Evolutionary conservation across 169 alveolate genomes (phyloP).

Genomic region (Plasmodium gonderi): DNA sequence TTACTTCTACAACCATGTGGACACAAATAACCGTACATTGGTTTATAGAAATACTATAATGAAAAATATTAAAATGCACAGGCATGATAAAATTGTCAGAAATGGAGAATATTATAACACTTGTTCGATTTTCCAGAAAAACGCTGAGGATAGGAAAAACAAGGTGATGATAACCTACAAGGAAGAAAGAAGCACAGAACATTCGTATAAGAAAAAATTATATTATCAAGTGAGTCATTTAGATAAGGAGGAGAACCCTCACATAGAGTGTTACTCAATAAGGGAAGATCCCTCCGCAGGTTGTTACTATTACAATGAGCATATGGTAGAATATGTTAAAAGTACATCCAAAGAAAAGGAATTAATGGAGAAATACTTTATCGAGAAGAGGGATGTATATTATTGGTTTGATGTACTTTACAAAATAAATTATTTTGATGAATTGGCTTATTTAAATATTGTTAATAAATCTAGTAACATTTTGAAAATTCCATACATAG

Average conservation of each 20-base stretch:
- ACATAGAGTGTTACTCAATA: background rate
- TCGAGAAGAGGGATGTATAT: constrained; percentile 5
- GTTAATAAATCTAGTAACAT: constrained; percentile 24
- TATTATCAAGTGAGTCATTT: too few relatives aligned
- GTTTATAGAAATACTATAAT: background rate
- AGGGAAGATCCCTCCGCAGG: background rate
- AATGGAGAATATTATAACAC: too few relatives aligned
- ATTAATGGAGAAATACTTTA: constrained; percentile 8
- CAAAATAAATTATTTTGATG: constrained; percentile 1
- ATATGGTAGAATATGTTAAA: constrained; percentile 1
- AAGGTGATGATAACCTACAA: background rate
- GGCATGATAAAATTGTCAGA: too few relatives aligned
- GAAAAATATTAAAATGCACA: too few relatives aligned
- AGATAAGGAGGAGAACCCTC: background rate
- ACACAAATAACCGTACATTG: background rate
- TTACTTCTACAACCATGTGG: constrained; percentile 15
- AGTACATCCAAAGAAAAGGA: background rate
- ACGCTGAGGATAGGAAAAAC: background rate
- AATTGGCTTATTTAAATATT: background rate
- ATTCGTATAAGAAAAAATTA: too few relatives aligned
- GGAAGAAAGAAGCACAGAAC: background rate
- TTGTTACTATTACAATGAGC: background rate
- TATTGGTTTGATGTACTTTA: constrained; percentile 36
- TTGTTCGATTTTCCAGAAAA: too few relatives aligned
- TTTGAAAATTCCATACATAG: constrained; percentile 35